A percentile compares a stretch with the other conserved stretches of the same genome.
Conservation (phyloP, 2,329 filamentous ascomycete genomes). For the Alternaria sp. region DNA sequence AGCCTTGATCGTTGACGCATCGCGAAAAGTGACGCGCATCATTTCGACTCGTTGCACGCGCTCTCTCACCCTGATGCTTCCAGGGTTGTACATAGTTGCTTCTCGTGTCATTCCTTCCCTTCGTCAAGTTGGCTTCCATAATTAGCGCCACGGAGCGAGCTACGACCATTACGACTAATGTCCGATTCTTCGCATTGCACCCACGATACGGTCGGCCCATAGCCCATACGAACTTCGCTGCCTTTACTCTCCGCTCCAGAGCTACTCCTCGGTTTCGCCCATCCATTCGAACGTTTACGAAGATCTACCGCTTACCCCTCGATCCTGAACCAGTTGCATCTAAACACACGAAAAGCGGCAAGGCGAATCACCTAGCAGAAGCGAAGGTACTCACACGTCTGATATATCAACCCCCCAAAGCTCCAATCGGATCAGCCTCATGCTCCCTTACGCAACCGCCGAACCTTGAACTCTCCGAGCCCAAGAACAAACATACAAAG, state of each 20-base stretch:
- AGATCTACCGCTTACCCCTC: not conserved
- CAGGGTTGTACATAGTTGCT: slow-evolving; percentile 6
- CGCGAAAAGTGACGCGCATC: slow-evolving; percentile 11
- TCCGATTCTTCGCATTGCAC: slow-evolving; percentile 18
- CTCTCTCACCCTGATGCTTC: not conserved
- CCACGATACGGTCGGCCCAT: slow-evolving; percentile 6
- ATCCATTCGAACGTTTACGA: not conserved
- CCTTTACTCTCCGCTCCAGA: slow-evolving; percentile 3
- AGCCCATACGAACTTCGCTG: not conserved
- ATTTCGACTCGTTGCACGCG: not conserved
- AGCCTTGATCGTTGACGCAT: slow-evolving; percentile 7
- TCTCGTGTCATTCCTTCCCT: slow-evolving; percentile 12
- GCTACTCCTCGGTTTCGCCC: not conserved
- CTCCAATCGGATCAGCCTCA: not conserved
- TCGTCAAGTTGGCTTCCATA: slow-evolving; percentile 40
- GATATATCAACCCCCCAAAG: not conserved
- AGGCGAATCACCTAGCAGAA: not conserved
- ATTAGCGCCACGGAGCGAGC: slow-evolving; percentile 30
- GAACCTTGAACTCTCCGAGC: slow-evolving; percentile 16
- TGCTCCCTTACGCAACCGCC: slow-evolving; percentile 1
- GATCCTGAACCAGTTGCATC: slow-evolving; percentile 8
- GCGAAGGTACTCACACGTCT: not conserved
- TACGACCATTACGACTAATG: slow-evolving; percentile 32
- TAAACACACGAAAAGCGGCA: not conserved
- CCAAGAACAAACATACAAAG: not conserved